A percentile compares a stretch with the other conserved stretches of the same genome.
phyloP scores from a whole-genome alignment of 176 grass and related monocot species.

The Paspalum vaginatum region DNA sequence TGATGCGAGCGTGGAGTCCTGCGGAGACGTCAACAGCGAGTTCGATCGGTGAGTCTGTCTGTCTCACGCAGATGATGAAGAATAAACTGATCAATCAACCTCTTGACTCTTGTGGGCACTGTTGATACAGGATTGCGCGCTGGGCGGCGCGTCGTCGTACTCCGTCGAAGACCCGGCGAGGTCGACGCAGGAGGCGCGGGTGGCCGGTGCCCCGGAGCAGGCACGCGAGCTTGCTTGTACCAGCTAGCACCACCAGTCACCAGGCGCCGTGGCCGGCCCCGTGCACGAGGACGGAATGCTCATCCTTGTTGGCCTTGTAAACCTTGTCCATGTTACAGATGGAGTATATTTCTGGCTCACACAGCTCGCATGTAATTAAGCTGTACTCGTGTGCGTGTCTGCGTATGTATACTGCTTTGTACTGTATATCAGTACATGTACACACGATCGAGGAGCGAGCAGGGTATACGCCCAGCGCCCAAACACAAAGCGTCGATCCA shows the following conservation, averaged over 20 bases:
- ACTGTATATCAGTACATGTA: too few species aligned
- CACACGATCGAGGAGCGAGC: too few species aligned
- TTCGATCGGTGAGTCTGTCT: neutral
- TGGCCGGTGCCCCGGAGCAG: slow-evolving; percentile 40
- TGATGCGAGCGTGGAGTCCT: slow-evolving; percentile 31
- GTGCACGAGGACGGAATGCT: slow-evolving; percentile 59
- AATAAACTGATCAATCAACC: slow-evolving; percentile 24
- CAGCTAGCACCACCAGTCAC: too few species aligned
- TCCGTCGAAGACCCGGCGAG: slow-evolving; percentile 48
- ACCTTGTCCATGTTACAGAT: too few species aligned
- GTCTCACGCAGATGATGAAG: neutral
- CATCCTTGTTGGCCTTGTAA: slow-evolving; percentile 13
- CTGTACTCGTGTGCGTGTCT: too few species aligned
- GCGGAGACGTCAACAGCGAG: neutral
- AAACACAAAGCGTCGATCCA: too few species aligned
- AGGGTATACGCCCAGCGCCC: too few species aligned
- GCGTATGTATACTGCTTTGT: too few species aligned
- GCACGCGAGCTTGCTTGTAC: slow-evolving; percentile 43
- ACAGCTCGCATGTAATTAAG: too few species aligned
- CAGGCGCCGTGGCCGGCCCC: slow-evolving; percentile 58
- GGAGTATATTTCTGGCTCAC: too few species aligned
- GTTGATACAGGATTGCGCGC: slow-evolving; percentile 36
- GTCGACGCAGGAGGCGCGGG: slow-evolving; percentile 51
- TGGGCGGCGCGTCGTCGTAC: too few species aligned
- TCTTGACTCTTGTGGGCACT: slow-evolving; percentile 44